phyloP scores from a whole-genome alignment of 345 rosid genomes.

The Brassica incana region DNA sequence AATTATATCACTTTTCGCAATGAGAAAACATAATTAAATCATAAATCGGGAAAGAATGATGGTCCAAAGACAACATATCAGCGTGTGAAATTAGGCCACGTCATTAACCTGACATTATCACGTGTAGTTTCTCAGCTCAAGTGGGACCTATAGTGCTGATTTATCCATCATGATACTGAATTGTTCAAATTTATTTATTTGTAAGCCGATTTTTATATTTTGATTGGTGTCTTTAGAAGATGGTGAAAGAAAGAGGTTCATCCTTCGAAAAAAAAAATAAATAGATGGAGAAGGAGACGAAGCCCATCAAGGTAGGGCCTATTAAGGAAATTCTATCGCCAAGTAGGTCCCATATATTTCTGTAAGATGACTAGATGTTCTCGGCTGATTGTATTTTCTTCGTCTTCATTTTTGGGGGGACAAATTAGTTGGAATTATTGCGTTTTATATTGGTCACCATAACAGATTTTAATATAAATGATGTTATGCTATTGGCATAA shows the following conservation, averaged over 20 bases:
- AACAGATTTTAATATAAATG: background rate
- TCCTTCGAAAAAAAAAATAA: background rate
- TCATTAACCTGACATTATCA: conserved; percentile 51
- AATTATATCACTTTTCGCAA: background rate
- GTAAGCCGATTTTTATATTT: background rate
- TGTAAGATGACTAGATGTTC: background rate
- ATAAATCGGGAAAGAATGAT: conserved; percentile 23
- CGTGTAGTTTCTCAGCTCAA: conserved; percentile 47
- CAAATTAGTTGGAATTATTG: background rate
- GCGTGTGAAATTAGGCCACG: conserved; percentile 45
- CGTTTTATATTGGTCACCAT: too few relatives aligned
- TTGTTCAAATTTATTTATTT: conserved; percentile 9
- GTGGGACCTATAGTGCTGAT: conserved; percentile 33
- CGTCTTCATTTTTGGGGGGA: background rate
- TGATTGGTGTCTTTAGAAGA: conserved; percentile 1
- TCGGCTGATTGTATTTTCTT: too few relatives aligned
- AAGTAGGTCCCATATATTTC: conserved; percentile 18
- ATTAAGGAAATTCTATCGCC: conserved; percentile 2
- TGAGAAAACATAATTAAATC: conserved; percentile 1
- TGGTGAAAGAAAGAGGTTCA: background rate
- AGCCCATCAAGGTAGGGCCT: conserved; percentile 34
- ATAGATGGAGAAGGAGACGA: background rate
- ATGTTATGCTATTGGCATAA: too few relatives aligned
- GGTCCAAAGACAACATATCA: conserved; percentile 31
- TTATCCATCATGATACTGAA: background rate